Conservation (phyloP, 2,329 filamentous ascomycete species). For the Zalaria obscura region DNA sequence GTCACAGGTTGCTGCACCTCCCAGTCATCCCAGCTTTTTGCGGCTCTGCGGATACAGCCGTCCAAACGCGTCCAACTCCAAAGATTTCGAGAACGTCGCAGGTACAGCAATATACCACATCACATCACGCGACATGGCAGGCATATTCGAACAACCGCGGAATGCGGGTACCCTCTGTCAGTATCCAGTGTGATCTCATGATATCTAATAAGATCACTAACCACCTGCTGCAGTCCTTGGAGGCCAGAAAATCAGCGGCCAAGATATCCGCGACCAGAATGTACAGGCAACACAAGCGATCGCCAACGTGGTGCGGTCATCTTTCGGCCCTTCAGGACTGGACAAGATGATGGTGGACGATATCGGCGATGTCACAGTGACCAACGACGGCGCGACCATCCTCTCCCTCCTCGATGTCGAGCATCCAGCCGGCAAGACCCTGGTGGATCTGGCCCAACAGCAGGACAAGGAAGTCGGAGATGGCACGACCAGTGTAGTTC, state of each 20-base stretch:
- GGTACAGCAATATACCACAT: not conserved
- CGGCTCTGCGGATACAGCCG: no score
- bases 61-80: not conserved
- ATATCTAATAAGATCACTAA: slow-evolving; percentile 10
- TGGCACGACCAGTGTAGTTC: slow-evolving; percentile 92
- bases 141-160: slow-evolving; percentile 89
- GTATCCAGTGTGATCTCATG: slow-evolving; percentile 13
- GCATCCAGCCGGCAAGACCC: slow-evolving; percentile 94
- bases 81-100: not conserved
- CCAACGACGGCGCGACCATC: slow-evolving; percentile 96
- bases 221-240: slow-evolving; percentile 53
- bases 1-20: no score
- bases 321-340: slow-evolving; percentile 88
- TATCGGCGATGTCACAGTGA: slow-evolving; percentile 97
- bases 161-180: slow-evolving; percentile 81
- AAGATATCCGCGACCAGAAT: slow-evolving; percentile 96
- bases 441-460: slow-evolving; percentile 94
- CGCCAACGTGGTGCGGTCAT: slow-evolving; percentile 97
- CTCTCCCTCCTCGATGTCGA: slow-evolving; percentile 90
- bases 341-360: slow-evolving; percentile 99
- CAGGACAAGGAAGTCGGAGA: slow-evolving; percentile 99
- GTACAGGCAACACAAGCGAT: slow-evolving; percentile 93
- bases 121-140: slow-evolving; percentile 51
- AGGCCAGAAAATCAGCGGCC: slow-evolving; percentile 90
- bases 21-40: no score